Base-by-base conservation (phyloP, 108 stramenopile genomes). In the Nitzschia putrida region DNA sequence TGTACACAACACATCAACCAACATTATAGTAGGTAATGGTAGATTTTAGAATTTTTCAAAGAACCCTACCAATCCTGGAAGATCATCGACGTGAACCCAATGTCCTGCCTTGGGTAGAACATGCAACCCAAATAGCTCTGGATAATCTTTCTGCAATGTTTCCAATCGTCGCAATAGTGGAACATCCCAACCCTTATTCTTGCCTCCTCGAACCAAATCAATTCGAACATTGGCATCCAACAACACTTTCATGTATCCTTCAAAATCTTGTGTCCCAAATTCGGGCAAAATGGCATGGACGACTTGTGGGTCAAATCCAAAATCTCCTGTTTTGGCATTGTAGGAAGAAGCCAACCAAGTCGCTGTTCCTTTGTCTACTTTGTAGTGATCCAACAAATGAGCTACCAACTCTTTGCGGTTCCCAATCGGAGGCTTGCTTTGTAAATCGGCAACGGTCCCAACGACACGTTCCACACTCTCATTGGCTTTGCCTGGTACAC, bases 11-110 rank as follows among this genome's bases (percentile, higher is more conserved):
- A n/a, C n/a, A n/a, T n/a, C n/a, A n/a, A n/a, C n/a, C n/a, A n/a
- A n/a, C n/a, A n/a, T n/a, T n/a, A n/a, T n/a, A n/a, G n/a, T n/a
- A n/a, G n/a, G n/a, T n/a, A n/a, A n/a, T n/a, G n/a, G n/a, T n/a
- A n/a, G n/a, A n/a, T 34, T 34, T 34, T 34, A 34, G 29, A 34
- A 34, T 34, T 24, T 44, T 0, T 68, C 80, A 69, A 90, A 75
- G 24, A 81, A 34, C 8, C 64, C 45, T 44, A 92, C 64, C 53
- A 96, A 72, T 41, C 88, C 89, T 40, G 74, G 69, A 71, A 88
- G 63, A 78, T 90, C 89, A 71, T 96, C 95, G 12, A 93, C 85
- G 77, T 96, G 95, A 6, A 96, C 91, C 89, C 90, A 91, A 76
- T 96, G 95, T 42, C 92, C 91, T 21, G 92, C 90, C 34, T 90